A percentile compares a stretch with the other conserved stretches of the same genome.
Conservation (phyloP, 257 asterid genomes). For the Plantago major region DNA sequence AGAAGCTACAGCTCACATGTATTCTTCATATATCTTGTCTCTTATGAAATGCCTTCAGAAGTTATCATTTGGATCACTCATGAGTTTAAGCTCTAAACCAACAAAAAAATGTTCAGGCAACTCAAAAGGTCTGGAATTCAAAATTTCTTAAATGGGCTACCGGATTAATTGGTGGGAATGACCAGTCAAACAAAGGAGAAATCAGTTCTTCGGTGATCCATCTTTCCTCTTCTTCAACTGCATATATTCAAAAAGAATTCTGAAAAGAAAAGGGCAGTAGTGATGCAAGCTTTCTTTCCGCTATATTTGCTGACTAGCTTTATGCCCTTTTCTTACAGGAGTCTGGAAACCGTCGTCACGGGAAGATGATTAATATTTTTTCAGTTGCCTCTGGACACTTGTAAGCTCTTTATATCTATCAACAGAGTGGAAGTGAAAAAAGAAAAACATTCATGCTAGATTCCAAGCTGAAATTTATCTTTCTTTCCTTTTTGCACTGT, state of each 20-base stretch:
- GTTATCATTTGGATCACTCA: constrained; percentile 7
- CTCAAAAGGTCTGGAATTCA: constrained; percentile 75
- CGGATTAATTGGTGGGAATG: constrained; percentile 78
- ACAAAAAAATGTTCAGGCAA: constrained; percentile 40
- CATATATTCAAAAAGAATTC: neutral
- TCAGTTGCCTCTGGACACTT: constrained; percentile 98
- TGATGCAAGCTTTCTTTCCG: neutral
- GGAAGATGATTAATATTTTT: constrained; percentile 81
- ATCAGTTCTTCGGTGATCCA: constrained; percentile 53
- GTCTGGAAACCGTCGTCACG: constrained; percentile 61
- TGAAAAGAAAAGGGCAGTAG: constrained; percentile 1
- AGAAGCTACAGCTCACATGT: constrained; percentile 20
- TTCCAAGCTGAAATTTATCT: neutral
- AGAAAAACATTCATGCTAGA: neutral
- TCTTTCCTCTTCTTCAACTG: constrained; percentile 16
- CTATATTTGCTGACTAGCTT: constrained; percentile 18
- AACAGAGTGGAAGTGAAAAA: constrained; percentile 3
- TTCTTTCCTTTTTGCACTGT: constrained; percentile 1
- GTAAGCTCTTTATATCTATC: constrained; percentile 46
- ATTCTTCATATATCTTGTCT: neutral
- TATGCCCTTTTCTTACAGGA: constrained; percentile 42
- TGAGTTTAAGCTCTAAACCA: constrained; percentile 12
- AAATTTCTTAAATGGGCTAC: constrained; percentile 96
- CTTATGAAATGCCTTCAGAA: constrained; percentile 9
- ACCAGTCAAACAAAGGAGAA: constrained; percentile 55